Evolutionary conservation across 2,329 filamentous ascomycete genomes (phyloP).

Genomic region (Laburnicola sp.): DNA sequence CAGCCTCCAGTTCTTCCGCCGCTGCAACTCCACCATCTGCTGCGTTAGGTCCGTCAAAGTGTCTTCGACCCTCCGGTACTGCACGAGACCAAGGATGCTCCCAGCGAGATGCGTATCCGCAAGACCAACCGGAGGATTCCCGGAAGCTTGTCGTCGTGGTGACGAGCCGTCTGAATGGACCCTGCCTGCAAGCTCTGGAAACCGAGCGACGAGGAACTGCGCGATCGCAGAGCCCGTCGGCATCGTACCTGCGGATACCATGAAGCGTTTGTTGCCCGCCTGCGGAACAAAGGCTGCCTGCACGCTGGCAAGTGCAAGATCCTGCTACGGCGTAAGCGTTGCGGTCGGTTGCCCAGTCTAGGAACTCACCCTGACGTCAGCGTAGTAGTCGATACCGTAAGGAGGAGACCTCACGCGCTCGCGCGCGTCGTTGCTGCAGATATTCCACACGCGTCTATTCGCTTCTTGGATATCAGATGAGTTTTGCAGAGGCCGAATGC

Average conservation of each 20-base stretch:
- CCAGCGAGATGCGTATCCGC: slow-evolving; percentile 26
- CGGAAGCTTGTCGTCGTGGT: slow-evolving; percentile 9
- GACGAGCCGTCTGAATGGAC: slow-evolving; percentile 20
- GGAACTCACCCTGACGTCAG: slow-evolving; percentile 36
- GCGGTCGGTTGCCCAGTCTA: background rate
- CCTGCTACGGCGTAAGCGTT: slow-evolving; percentile 25
- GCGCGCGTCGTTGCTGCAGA: slow-evolving; percentile 23
- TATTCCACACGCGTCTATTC: slow-evolving; percentile 34
- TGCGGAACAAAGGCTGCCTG: slow-evolving; percentile 26
- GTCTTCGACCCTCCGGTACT: slow-evolving; percentile 27
- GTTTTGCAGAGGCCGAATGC: slow-evolving; percentile 23
- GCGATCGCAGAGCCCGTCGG: slow-evolving; percentile 25
- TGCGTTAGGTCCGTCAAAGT: slow-evolving; percentile 26
- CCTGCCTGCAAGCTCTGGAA: slow-evolving; percentile 29
- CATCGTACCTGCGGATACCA: slow-evolving; percentile 31
- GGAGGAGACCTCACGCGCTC: slow-evolving; percentile 22
- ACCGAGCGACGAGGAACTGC: slow-evolving; percentile 24
- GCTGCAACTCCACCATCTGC: slow-evolving; percentile 33
- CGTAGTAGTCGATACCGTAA: slow-evolving; percentile 30
- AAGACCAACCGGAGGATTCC: slow-evolving; percentile 18
- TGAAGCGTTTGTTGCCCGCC: slow-evolving; percentile 31
- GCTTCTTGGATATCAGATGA: slow-evolving; percentile 31
- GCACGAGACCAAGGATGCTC: slow-evolving; percentile 26
- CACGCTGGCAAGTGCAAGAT: slow-evolving; percentile 31
- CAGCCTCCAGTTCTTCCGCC: slow-evolving; percentile 27